Conservation (phyloP, 2,329 filamentous ascomycete genomes). For the Ascochyta clinopodiicola region DNA sequence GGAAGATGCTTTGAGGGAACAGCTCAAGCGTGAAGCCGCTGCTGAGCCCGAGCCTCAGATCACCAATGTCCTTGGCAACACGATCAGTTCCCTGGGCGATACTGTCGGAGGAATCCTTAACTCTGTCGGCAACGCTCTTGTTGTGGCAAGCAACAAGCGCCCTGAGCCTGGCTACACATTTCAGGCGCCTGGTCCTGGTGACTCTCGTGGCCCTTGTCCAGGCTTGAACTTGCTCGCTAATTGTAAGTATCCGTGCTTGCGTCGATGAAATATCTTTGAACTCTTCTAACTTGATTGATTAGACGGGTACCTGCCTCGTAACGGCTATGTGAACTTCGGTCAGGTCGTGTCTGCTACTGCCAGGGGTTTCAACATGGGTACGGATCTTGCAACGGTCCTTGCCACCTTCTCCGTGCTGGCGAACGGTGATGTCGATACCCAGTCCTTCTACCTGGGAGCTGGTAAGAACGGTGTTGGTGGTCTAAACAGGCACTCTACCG, state of each 20-base stretch:
- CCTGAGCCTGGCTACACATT: conserved; percentile 30
- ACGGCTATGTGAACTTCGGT: conserved; percentile 43
- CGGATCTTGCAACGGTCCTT: conserved; percentile 43
- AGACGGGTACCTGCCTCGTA: conserved; percentile 56
- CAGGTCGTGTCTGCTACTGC: conserved; percentile 24
- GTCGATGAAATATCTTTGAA: background rate
- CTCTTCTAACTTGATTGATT: background rate
- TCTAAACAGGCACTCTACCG: conserved; percentile 52
- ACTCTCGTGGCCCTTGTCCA: conserved; percentile 53
- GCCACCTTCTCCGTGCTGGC: conserved; percentile 27
- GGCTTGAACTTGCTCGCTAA: conserved; percentile 62
- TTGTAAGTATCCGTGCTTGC: conserved; percentile 18
- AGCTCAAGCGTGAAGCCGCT: conserved; percentile 17
- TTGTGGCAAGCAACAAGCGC: conserved; percentile 25
- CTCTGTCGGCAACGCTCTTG: conserved; percentile 25
- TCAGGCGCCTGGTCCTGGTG: conserved; percentile 22
- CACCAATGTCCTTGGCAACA: conserved; percentile 7
- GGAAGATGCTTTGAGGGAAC: conserved; percentile 17
- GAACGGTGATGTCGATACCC: conserved; percentile 29
- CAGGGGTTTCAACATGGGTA: conserved; percentile 33
- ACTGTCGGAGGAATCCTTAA: conserved; percentile 24
- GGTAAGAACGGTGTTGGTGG: conserved; percentile 28
- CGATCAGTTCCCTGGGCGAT: conserved; percentile 16
- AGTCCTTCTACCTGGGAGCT: conserved; percentile 30
- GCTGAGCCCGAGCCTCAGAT: conserved; percentile 19